Conservation (phyloP, 1,139 yeast species). For the Hyphopichia khmerensis region DNA sequence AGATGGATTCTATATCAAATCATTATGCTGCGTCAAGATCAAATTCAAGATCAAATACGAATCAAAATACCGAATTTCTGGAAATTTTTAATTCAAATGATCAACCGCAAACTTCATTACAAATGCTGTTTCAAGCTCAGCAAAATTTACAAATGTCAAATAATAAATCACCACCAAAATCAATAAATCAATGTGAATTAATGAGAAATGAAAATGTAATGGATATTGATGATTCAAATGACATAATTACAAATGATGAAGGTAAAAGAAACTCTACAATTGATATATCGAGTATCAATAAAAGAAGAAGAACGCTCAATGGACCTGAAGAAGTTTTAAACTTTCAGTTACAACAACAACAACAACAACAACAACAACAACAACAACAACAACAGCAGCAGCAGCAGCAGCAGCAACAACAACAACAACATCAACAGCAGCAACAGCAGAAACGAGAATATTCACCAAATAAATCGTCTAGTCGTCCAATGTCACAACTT, state of each 20-base stretch:
- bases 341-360: slow-evolving; percentile 1
- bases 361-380: neutral
- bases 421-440: slow-evolving; percentile 1
- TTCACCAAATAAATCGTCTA: slow-evolving; percentile 2
- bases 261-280: slow-evolving; percentile 10
- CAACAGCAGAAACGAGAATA: neutral
- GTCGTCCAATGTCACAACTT: neutral
- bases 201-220: slow-evolving; percentile 2
- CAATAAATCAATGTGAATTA: neutral
- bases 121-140: slow-evolving; percentile 2
- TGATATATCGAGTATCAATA: slow-evolving; percentile 16
- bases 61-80: no score
- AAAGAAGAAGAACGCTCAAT: slow-evolving; percentile 35
- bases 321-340: slow-evolving; percentile 28
- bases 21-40: slow-evolving; percentile 32
- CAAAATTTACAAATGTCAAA: slow-evolving; percentile 1
- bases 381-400: slow-evolving; percentile 1
- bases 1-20: slow-evolving; percentile 42
- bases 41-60: neutral
- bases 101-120: neutral
- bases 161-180: neutral
- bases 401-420: slow-evolving; percentile 1
- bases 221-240: neutral
- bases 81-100: neutral
- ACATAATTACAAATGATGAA: slow-evolving; percentile 5